Evolutionary conservation across 129 eudicot species (phyloP), one percentile per base, ranked within the genome.

Genomic region (Artemisia tridentata): DNA sequence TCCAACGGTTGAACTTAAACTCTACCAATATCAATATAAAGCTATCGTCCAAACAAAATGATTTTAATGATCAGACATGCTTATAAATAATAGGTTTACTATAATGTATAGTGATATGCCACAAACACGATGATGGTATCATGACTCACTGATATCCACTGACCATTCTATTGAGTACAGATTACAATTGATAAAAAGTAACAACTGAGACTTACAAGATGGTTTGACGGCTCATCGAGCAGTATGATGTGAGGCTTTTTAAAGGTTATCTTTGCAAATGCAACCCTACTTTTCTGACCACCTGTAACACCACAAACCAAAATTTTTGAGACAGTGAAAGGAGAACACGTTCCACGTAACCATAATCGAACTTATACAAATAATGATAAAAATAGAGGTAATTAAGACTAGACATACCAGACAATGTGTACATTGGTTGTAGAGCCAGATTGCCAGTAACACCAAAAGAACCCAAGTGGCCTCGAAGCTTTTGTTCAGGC

Each of bases 201-300:
- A 73, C 15, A 14, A 29, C 55, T 53, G 73, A 34, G 51, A 89
- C 99, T 84, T 78, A 93, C 99, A 80, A 93, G 96, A 85, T 93
- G 99, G 77, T 93, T 93, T 17, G 97, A 90, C 15, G 99, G 99
- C 80, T 93, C 99, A 80, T 93, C 99, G 31, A 93, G 97, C 77
- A 93, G 79, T 67, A 93, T 84, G 68, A 93, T 85, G 72, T 93
- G 99, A 60, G 99, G 99, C 73, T 90, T 93, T 67, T 87, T 93
- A 89, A 90, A 93, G 58, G 99, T 93, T 77, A 93, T 93, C 86
- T 89, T 93, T 21, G 99, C 90, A 86, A 93, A 93, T 75, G 99
- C 99, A 62, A 93, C 97, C 72, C 99, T 90, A 78, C 97, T 93
- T 81, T 93, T 93, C 84, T 93, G 99, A 84, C 99, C 97, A 90